Conservation (phyloP, 768 basidiomycete genomes). For the Chalciporus piperatus region DNA sequence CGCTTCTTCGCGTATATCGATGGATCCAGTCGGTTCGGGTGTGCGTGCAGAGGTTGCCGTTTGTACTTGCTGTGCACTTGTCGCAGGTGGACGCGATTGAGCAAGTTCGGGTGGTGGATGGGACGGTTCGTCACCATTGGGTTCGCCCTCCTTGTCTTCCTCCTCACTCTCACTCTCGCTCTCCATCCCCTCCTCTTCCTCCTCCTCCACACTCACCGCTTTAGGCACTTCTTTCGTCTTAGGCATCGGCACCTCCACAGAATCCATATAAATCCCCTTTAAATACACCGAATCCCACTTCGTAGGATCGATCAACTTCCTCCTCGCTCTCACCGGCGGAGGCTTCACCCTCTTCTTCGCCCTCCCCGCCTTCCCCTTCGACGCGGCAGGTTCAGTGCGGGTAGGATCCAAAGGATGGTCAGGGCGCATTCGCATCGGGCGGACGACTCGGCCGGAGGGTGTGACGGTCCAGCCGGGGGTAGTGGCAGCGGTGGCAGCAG, state of each 20-base stretch:
- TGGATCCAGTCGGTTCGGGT: not conserved
- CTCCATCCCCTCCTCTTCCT: not conserved
- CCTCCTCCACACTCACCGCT: fast-evolving
- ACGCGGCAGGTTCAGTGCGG: constrained; percentile 1
- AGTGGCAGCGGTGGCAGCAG: constrained; percentile 54
- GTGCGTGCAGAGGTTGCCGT: not conserved
- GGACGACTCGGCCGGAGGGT: constrained; percentile 59
- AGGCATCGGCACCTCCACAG: constrained; percentile 12
- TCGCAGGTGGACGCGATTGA: not conserved
- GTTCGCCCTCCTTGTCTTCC: not conserved
- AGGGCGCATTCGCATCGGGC: constrained; percentile 71
- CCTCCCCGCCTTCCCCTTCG: constrained; percentile 25
- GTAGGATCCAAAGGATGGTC: constrained; percentile 48
- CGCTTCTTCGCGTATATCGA: constrained; percentile 14
- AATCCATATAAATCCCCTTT: constrained; percentile 65
- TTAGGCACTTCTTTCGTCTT: not conserved
- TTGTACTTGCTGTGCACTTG: not conserved
- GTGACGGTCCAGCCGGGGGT: constrained; percentile 70
- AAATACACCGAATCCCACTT: constrained; percentile 69
- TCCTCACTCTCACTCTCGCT: not conserved
- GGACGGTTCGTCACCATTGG: not conserved
- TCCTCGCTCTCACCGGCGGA: constrained; percentile 57
- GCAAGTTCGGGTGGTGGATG: not conserved
- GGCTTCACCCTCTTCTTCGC: constrained; percentile 47
- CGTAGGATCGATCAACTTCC: constrained; percentile 68